Percentiles rank a stretch among this genome's conserved stretches.
These are phyloP conservation scores for Plasmopara halstedii DNA, from an alignment of 352 stramenopile genomes.

Conservation along the genomic window DNA sequence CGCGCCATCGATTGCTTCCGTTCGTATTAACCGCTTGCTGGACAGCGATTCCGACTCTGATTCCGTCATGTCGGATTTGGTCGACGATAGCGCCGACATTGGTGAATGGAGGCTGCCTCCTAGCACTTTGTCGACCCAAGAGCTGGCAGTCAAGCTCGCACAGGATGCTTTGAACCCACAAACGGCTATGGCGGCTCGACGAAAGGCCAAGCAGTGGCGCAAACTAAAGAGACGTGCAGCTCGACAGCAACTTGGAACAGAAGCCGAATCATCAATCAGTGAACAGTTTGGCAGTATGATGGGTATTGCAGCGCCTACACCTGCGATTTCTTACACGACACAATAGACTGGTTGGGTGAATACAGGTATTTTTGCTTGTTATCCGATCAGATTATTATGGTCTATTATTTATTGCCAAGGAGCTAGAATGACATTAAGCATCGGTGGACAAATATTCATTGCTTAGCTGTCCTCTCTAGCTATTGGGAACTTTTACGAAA, in stretches of 20 bases:
- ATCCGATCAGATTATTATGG: too few species aligned
- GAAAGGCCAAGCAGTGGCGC: slow-evolving; percentile 66
- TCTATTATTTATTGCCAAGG: too few species aligned
- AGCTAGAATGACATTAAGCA: too few species aligned
- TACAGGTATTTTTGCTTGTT: too few species aligned
- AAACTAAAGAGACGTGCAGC: slow-evolving; percentile 69
- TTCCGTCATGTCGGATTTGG: slow-evolving; percentile 40
- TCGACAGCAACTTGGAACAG: slow-evolving; percentile 44
- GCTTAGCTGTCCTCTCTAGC: too few species aligned
- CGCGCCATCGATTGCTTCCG: slow-evolving; percentile 12
- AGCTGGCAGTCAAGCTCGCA: slow-evolving; percentile 42
- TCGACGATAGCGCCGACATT: slow-evolving; percentile 15
- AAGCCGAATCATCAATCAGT: slow-evolving; percentile 49
- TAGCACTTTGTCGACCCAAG: slow-evolving; percentile 24
- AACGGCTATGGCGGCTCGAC: slow-evolving; percentile 41
- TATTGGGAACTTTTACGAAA: too few species aligned
- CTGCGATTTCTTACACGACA: slow-evolving; percentile 9
- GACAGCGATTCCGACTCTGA: slow-evolving; percentile 48
- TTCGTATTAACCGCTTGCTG: slow-evolving; percentile 33
- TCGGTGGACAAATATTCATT: too few species aligned
- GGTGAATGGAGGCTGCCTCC: slow-evolving; percentile 8
- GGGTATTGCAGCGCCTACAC: slow-evolving; percentile 23
- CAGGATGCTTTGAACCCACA: slow-evolving; percentile 54
- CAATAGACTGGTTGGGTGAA: slow-evolving; percentile 17
- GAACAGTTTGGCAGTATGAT: slow-evolving; percentile 46